These are phyloP conservation scores for Nemania diffusa DNA, from an alignment of 2,329 filamentous ascomycete genomes.

Conservation along the genomic window DNA sequence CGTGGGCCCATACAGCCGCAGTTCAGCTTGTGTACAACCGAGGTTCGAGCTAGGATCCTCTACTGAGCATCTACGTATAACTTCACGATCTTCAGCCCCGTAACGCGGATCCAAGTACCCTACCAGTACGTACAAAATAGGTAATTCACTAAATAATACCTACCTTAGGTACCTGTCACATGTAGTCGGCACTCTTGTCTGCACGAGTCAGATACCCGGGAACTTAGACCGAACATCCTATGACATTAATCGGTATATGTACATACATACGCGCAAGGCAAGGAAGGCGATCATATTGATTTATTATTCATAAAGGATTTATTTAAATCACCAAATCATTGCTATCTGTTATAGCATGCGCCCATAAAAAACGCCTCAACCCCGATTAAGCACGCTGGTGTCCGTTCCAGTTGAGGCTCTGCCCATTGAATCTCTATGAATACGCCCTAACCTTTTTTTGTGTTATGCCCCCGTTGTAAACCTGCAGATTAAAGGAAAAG, in stretches of 20 bases:
- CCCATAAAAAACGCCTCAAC: slow-evolving; percentile 27
- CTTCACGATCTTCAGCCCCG: neutral
- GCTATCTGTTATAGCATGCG: slow-evolving; percentile 7
- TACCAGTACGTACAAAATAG: slow-evolving; percentile 15
- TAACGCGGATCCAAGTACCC: neutral
- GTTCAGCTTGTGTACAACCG: slow-evolving; percentile 15
- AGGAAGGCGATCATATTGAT: neutral
- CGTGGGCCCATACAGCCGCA: neutral
- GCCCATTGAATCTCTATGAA: slow-evolving; percentile 24
- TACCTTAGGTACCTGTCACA: slow-evolving; percentile 19
- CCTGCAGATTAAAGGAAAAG: slow-evolving; percentile 23
- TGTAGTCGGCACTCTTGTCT: neutral
- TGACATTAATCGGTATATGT: neutral
- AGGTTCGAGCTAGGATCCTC: slow-evolving; percentile 21
- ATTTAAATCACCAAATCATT: slow-evolving; percentile 10
- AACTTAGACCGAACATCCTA: neutral
- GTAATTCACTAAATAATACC: neutral
- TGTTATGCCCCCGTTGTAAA: slow-evolving; percentile 25
- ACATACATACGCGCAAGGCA: no score
- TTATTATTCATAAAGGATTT: neutral
- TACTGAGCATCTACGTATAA: neutral
- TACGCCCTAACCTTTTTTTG: slow-evolving; percentile 32
- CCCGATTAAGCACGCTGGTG: slow-evolving; percentile 7
- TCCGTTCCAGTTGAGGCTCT: slow-evolving; percentile 18
- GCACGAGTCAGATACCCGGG: neutral